Conservation (phyloP, 306 rosid species). For the Parietaria judaica region DNA sequence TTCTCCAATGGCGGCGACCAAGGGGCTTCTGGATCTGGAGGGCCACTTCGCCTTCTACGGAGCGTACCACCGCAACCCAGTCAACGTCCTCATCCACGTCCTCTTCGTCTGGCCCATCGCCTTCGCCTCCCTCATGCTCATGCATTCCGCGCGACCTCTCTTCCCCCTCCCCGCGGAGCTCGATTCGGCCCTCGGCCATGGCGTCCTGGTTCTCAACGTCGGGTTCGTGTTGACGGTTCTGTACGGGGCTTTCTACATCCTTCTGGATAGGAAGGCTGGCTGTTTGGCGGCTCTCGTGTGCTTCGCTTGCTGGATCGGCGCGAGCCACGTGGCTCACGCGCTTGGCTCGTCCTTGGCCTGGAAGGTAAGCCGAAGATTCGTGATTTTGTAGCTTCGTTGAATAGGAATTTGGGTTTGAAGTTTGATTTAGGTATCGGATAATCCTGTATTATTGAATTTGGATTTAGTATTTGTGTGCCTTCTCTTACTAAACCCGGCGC, state of each 20-base stretch:
- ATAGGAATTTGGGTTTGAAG: no score
- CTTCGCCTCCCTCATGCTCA: slow-evolving; percentile 42
- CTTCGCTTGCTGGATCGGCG: slow-evolving; percentile 48
- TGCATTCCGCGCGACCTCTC: slow-evolving; percentile 60
- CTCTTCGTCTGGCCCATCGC: slow-evolving; percentile 75
- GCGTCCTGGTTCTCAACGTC: slow-evolving; percentile 33
- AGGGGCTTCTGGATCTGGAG: slow-evolving; percentile 60
- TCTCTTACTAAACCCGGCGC: no score
- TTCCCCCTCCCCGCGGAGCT: slow-evolving; percentile 27
- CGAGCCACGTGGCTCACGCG: slow-evolving; percentile 40
- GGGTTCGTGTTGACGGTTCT: slow-evolving; percentile 50
- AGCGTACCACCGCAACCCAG: slow-evolving; percentile 73
- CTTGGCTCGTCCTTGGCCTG: slow-evolving; percentile 53
- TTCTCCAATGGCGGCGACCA: slow-evolving; percentile 24
- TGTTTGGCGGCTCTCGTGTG: slow-evolving; percentile 58
- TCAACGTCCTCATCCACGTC: slow-evolving; percentile 51
- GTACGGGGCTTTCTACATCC: slow-evolving; percentile 44
- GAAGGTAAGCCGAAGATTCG: slow-evolving; percentile 37
- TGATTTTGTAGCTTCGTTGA: no score
- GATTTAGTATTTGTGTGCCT: no score
- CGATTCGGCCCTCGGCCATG: slow-evolving; percentile 9
- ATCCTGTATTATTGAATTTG: no score
- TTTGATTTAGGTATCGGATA: no score
- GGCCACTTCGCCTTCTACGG: slow-evolving; percentile 84
- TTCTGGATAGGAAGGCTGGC: slow-evolving; percentile 63